A percentile compares a stretch with the other conserved stretches of the same genome.
Evolutionary conservation across 495 filamentous ascomycete species (phyloP).

Genomic region (Podospora fimiseda): DNA sequence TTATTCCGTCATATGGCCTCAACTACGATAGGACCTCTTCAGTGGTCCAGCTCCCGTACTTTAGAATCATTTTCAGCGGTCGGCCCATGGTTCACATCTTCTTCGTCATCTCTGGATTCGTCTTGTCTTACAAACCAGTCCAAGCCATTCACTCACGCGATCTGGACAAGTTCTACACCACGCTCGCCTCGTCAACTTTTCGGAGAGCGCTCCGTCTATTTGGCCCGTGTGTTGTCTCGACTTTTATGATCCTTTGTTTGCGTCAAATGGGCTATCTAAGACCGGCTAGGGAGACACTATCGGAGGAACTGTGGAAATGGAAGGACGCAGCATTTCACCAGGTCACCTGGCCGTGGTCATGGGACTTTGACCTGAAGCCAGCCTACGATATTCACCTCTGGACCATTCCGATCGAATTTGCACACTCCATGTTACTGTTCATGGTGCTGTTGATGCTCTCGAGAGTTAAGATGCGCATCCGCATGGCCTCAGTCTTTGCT

Average conservation of each 20-base stretch:
- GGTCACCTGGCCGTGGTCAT: conserved; percentile 49
- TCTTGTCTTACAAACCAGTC: conserved; percentile 59
- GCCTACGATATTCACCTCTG: conserved; percentile 57
- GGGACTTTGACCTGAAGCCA: conserved; percentile 47
- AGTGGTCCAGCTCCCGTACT: conserved; percentile 55
- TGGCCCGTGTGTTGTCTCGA: conserved; percentile 52
- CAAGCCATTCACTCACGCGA: conserved; percentile 50
- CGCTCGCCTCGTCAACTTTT: conserved; percentile 56
- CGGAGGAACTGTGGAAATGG: conserved; percentile 44
- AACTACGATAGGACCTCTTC: conserved; percentile 32
- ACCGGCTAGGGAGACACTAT: conserved; percentile 28
- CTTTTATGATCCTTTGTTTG: conserved; percentile 49
- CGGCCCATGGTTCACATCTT: conserved; percentile 69
- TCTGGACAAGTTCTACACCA: conserved; percentile 25
- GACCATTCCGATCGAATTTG: conserved; percentile 64
- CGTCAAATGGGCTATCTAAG: conserved; percentile 45
- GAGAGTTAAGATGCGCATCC: conserved; percentile 39
- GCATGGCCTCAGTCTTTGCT: conserved; percentile 38
- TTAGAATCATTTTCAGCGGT: conserved; percentile 57
- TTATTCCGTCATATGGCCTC: conserved; percentile 36
- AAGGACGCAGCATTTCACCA: conserved; percentile 40
- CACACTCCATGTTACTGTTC: conserved; percentile 58
- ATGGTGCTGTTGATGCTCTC: conserved; percentile 50
- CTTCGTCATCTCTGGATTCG: conserved; percentile 67
- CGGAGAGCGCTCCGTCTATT: conserved; percentile 59